Evolutionary conservation across 2,329 filamentous ascomycete species (phyloP).

Genomic region (Diaporthe sp.): DNA sequence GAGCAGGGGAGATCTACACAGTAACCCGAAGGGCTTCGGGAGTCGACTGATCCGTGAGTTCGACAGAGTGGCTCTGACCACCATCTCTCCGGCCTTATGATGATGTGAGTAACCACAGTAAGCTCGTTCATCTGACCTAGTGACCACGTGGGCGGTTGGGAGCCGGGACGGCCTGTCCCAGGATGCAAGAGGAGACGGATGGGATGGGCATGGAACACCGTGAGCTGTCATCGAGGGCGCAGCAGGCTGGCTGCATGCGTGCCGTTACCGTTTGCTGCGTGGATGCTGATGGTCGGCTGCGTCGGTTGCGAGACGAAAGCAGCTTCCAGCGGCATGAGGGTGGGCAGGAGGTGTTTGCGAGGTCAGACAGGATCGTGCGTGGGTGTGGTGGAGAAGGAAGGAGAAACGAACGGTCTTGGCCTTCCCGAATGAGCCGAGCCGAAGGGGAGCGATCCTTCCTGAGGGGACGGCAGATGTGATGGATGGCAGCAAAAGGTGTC

Average conservation of each 20-base stretch:
- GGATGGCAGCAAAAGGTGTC: conserved; percentile 4
- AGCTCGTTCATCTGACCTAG: conserved; percentile 29
- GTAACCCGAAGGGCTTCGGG: background rate
- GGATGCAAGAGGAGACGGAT: background rate
- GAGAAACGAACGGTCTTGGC: conserved; percentile 13
- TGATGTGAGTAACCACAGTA: conserved; percentile 20
- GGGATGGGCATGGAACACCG: conserved; percentile 11
- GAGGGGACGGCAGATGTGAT: conserved; percentile 10
- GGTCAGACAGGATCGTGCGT: conserved; percentile 14
- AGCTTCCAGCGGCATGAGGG: background rate
- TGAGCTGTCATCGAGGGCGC: conserved; percentile 23
- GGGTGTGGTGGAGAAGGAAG: conserved; percentile 8
- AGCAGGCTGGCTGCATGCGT: conserved; percentile 7
- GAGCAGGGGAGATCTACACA: conserved; percentile 24
- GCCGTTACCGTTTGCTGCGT: background rate
- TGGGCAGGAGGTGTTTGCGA: conserved; percentile 24
- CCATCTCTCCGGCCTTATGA: conserved; percentile 6
- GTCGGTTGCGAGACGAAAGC: conserved; percentile 4
- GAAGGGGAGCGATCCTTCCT: conserved; percentile 18
- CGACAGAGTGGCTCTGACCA: conserved; percentile 15
- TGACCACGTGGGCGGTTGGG: conserved; percentile 29
- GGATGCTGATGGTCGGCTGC: background rate
- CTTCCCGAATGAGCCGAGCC: conserved; percentile 30
- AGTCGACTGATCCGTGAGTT: background rate
- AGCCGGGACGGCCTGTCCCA: background rate